Evolutionary conservation across 148 eudicot genomes (phyloP).

Genomic region (Vaccinium macrocarpon): DNA sequence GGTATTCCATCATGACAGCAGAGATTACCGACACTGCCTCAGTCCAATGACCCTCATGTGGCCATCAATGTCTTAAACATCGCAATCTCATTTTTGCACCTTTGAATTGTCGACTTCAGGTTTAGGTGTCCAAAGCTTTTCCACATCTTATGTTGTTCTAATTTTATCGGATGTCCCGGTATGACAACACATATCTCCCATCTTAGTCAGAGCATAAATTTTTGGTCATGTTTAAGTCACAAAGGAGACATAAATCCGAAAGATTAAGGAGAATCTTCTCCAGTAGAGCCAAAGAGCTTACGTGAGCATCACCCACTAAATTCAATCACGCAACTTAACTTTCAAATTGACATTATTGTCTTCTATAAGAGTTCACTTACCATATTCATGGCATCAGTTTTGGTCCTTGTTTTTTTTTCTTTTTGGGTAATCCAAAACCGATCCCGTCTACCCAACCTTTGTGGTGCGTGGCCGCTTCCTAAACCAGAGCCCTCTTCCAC

Average conservation of each 20-base stretch:
- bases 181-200: neutral
- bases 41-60: neutral
- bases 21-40: neutral
- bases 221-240: neutral
- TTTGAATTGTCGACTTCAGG: neutral
- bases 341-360: neutral
- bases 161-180: no score
- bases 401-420: no score
- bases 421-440: no score
- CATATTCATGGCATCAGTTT: neutral
- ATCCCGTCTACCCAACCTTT: no score
- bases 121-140: neutral
- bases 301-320: neutral
- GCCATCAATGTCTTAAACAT: neutral
- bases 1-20: neutral
- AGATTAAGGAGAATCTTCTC: neutral
- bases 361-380: neutral
- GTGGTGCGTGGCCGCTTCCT: no score
- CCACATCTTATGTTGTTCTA: neutral
- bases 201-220: neutral
- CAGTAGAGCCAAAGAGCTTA: neutral
- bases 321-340: neutral
- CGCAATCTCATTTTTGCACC: neutral
- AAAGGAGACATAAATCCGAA: neutral
- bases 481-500: no score